Percentiles rank a stretch among this genome's conserved stretches.
These are phyloP conservation scores for Mycena galericulata DNA, from an alignment of 768 basidiomycete genomes.

Conservation along the genomic window DNA sequence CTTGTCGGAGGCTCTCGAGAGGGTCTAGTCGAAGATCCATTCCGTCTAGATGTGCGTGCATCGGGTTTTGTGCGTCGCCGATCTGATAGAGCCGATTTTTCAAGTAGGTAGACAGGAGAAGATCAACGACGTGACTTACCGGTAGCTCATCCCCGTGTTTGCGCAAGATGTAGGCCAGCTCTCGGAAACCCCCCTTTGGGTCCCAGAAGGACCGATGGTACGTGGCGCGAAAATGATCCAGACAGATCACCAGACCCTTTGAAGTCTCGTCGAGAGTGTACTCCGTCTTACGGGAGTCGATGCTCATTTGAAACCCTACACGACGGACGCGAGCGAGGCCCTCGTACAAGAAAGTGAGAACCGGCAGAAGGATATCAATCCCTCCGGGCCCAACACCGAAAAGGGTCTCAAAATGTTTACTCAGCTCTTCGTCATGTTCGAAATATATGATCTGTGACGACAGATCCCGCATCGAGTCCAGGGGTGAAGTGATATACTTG, in stretches of 20 bases:
- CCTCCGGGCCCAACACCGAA: constrained; percentile 1
- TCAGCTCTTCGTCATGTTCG: too few relatives aligned
- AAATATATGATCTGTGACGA: too few relatives aligned
- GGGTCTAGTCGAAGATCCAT: neutral
- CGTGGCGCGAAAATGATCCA: neutral
- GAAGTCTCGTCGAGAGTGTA: neutral
- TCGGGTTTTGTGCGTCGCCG: neutral
- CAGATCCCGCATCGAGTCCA: too few relatives aligned
- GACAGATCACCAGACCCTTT: neutral
- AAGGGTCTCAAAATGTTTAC: neutral
- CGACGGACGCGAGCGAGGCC: neutral
- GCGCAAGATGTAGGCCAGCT: neutral
- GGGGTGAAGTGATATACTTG: too few relatives aligned
- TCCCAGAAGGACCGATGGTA: neutral
- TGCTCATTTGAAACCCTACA: neutral
- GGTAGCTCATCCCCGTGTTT: neutral
- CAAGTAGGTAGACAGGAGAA: neutral
- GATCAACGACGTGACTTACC: neutral
- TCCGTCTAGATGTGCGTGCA: neutral
- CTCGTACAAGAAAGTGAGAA: neutral
- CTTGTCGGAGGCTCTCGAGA: neutral
- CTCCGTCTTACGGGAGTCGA: neutral
- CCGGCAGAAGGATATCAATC: neutral
- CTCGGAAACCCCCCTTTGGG: neutral
- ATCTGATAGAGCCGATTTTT: neutral